phyloP scores from a whole-genome alignment of 2,329 filamentous ascomycete species.

The Plenodomus tracheiphilus region DNA sequence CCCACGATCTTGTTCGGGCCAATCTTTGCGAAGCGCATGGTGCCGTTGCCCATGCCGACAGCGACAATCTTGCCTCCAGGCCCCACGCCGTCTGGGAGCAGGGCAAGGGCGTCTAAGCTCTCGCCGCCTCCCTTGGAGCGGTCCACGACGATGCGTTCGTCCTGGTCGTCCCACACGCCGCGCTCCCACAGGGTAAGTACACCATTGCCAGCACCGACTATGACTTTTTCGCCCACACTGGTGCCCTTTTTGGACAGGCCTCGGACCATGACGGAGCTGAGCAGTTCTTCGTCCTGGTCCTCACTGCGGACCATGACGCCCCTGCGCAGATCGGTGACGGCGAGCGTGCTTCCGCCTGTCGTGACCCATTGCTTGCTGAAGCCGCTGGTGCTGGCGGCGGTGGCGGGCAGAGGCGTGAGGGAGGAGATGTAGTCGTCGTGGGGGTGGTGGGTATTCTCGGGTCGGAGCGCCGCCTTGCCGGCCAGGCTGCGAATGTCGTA shows the following conservation, averaged over 20 bases:
- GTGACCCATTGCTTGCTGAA: conserved; percentile 95
- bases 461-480: conserved; percentile 58
- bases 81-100: conserved; percentile 71
- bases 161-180: conserved; percentile 93
- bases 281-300: conserved; percentile 90
- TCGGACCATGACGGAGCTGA: conserved; percentile 78
- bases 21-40: conserved; percentile 75
- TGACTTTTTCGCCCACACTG: conserved; percentile 72
- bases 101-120: conserved; percentile 75
- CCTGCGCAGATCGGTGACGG: conserved; percentile 83
- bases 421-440: conserved; percentile 94
- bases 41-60: conserved; percentile 80
- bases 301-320: conserved; percentile 88
- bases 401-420: conserved; percentile 79
- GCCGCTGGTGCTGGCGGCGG: conserved; percentile 79
- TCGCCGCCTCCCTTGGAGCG: conserved; percentile 66
- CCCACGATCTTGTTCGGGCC: conserved; percentile 71
- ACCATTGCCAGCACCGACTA: conserved; percentile 78
- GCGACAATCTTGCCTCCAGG: conserved; percentile 72
- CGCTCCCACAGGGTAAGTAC: conserved; percentile 92
- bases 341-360: conserved; percentile 87
- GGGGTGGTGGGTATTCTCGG: conserved; percentile 76
- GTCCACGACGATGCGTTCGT: conserved; percentile 82
- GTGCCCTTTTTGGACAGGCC: conserved; percentile 71
- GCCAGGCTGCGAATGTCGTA: conserved; percentile 72